phyloP scores from a whole-genome alignment of 345 rosid species.

The Pugionium dolabratum region DNA sequence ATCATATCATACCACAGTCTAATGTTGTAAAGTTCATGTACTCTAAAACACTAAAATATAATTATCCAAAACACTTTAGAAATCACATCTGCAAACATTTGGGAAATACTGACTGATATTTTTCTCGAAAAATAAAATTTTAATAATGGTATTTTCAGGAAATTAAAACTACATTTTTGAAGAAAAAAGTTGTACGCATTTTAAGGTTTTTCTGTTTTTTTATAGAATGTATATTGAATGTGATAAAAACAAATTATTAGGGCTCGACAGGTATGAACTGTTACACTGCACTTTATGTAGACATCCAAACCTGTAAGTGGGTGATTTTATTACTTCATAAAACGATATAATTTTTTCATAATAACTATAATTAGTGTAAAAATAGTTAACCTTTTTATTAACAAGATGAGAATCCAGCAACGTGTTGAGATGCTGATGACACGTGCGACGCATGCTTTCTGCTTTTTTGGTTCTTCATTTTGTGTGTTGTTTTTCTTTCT shows the following conservation, averaged over 20 bases:
- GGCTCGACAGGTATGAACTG: conserved; percentile 10
- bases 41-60: neutral
- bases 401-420: conserved; percentile 17
- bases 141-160: too few species aligned
- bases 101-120: too few species aligned
- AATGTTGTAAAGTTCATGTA: neutral
- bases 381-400: neutral
- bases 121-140: too few species aligned
- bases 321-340: conserved; percentile 11
- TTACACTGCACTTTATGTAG: conserved; percentile 16
- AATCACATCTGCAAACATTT: neutral
- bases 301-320: neutral
- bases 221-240: too few species aligned
- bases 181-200: too few species aligned
- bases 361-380: neutral
- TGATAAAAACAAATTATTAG: conserved; percentile 1
- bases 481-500: neutral
- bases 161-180: too few species aligned
- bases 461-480: conserved; percentile 30
- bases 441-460: conserved; percentile 39
- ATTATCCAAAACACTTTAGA: neutral
- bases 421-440: conserved; percentile 36
- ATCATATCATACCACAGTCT: conserved; percentile 10
- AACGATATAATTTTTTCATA: neutral
- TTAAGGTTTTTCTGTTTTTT: too few species aligned